phyloP scores from a whole-genome alignment of 805 yeast genomes.

The Lachancea waltii region DNA sequence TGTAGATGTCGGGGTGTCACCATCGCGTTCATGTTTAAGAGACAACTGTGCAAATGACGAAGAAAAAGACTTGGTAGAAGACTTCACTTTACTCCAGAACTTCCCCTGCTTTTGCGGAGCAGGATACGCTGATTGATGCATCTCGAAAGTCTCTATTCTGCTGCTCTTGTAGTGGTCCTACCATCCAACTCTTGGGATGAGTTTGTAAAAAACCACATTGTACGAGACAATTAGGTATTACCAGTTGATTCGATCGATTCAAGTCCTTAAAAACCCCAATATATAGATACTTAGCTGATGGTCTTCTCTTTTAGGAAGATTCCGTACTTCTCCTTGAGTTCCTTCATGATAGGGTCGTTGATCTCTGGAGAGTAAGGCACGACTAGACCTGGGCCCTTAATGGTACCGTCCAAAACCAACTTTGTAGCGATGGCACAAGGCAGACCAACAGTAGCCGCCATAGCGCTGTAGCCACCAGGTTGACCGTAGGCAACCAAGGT shows the following conservation, averaged over 20 bases:
- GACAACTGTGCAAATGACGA: constrained; percentile 25
- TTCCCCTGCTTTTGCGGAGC: constrained; percentile 13
- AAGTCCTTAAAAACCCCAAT: background rate
- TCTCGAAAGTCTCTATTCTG: background rate
- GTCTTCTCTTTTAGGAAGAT: constrained; percentile 88
- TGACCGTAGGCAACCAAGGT: constrained; percentile 92
- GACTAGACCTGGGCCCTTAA: constrained; percentile 71
- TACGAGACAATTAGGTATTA: no score
- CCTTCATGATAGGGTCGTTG: constrained; percentile 85
- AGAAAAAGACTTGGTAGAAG: constrained; percentile 28
- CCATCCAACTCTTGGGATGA: background rate
- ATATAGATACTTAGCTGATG: constrained; percentile 29
- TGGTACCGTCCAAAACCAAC: constrained; percentile 77
- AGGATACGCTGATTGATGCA: background rate
- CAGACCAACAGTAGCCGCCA: constrained; percentile 98
- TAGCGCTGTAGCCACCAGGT: constrained; percentile 85
- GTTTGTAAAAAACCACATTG: no score
- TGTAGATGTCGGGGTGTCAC: constrained; percentile 37
- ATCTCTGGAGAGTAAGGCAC: constrained; percentile 92
- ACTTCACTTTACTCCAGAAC: constrained; percentile 30
- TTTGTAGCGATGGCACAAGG: constrained; percentile 95
- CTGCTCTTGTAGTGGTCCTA: background rate
- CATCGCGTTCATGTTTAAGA: constrained; percentile 36
- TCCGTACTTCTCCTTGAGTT: constrained; percentile 82
- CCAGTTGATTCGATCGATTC: background rate